Conservation (phyloP, 1,284 basidiomycete genomes). For the Ganoderma lingzhi region DNA sequence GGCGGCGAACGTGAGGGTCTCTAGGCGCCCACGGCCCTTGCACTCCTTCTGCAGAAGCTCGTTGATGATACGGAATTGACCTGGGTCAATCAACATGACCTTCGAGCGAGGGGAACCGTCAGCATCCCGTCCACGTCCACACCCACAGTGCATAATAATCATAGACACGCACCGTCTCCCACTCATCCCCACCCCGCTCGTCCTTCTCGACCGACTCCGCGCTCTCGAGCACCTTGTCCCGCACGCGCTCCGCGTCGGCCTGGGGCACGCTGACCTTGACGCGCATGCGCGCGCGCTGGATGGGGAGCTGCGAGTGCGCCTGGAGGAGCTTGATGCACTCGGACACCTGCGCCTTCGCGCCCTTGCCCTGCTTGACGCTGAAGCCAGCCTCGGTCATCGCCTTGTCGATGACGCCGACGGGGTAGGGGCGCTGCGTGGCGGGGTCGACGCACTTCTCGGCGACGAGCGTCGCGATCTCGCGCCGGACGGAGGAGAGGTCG, state of each 20-base stretch:
- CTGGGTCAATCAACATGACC: conserved; percentile 93
- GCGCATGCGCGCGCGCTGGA: conserved; percentile 94
- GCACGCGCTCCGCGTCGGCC: conserved; percentile 77
- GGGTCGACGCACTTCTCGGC: conserved; percentile 97
- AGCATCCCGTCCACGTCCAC: not conserved
- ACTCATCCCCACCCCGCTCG: conserved; percentile 78
- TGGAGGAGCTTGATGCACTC: conserved; percentile 92
- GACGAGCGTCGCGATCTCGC: conserved; percentile 94
- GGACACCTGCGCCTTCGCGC: conserved; percentile 92
- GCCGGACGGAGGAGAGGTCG: conserved; percentile 84
- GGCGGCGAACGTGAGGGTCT: conserved; percentile 81
- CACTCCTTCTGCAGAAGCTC: conserved; percentile 92
- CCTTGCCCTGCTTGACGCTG: conserved; percentile 89
- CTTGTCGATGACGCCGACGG: conserved; percentile 97
- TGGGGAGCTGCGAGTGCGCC: conserved; percentile 83
- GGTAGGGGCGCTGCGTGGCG: conserved; percentile 87
- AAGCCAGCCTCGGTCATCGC: conserved; percentile 96
- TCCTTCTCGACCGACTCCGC: conserved; percentile 90
- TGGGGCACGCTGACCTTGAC: conserved; percentile 84
- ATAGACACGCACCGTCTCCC: conserved; percentile 81
- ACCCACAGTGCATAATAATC: not conserved
- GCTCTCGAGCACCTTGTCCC: conserved; percentile 75
- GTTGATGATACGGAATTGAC: conserved; percentile 89
- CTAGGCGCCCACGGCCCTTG: conserved; percentile 85
- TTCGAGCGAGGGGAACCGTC: conserved; percentile 41